Evolutionary conservation across 495 filamentous ascomycete genomes (phyloP), one percentile per base, ranked within the genome.

Genomic region (Penicillium subrubescens): DNA sequence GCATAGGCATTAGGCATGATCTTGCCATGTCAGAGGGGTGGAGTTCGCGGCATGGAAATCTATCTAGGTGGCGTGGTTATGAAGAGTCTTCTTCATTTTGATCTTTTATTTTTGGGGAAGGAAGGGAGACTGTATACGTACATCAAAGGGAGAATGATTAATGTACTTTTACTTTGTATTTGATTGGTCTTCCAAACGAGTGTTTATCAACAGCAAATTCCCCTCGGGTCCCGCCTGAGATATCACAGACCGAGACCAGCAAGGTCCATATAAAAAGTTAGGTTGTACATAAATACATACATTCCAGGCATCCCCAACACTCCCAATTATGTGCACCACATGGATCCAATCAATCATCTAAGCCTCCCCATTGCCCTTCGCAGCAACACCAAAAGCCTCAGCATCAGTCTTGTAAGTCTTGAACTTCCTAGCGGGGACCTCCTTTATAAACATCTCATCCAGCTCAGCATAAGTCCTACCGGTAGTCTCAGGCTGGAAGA

Each of bases 401-500:
- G 61, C 58, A 55, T 64, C 61, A 39, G 66, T 68, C 29, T 46
- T 54, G 44, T 67, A 67, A 0, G 1, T 17, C 58, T 64, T 68
- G 46, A 68, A 68, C 31, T 61, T 62, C 54, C 61, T 64, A 29
- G 66, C 58, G 7, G 66, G 61, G 19, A 68, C 58, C 54, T 59
- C 61, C 37, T 59, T 67, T 35, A 61, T 61, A 34, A 68, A 68
- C 66, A 64, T 64, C 54, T 68, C 66, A 64, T 68, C 58, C 37
- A 68, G 55, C 54, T 68, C 66, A n/a, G 43, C 66, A 55, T 68
- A 68, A 17, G 61, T 64, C 19, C 58, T 17, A 8, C 57, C 54
- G 1, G 61, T 59, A 33, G 66, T 68, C 61, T 68, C 66, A 21
- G 66, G 66, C 53, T 62, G 66, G 48, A 39, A 64, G 33, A 68